A percentile compares a stretch with the other conserved stretches of the same genome.
phyloP scores from a whole-genome alignment of 768 basidiomycete species.

The Lentinula aciculospora region DNA sequence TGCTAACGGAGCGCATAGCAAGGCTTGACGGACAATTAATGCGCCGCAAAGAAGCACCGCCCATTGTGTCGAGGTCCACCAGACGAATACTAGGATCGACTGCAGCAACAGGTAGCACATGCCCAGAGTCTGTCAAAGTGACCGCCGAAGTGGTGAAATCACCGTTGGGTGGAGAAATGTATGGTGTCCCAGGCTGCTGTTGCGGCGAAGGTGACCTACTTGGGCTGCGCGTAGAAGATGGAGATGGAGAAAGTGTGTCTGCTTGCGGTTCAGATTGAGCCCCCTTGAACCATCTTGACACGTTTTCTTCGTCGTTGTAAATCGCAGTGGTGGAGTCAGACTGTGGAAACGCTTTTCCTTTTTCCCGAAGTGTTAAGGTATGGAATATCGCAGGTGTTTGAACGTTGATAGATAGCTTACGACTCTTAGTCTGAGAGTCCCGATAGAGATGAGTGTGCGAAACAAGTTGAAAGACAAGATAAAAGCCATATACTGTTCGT shows the following conservation, averaged over 20 bases:
- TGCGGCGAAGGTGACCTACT: neutral
- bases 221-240: neutral
- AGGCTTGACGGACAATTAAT: neutral
- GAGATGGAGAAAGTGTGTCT: neutral
- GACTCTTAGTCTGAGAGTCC: conserved; percentile 39
- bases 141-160: conserved; percentile 1
- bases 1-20: neutral
- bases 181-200: conserved; percentile 5
- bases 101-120: neutral
- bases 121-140: conserved; percentile 5
- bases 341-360: conserved; percentile 15
- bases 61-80: conserved; percentile 11
- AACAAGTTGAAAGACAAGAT: conserved; percentile 75
- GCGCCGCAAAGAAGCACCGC: neutral
- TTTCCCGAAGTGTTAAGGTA: conserved; percentile 11
- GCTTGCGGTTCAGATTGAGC: neutral
- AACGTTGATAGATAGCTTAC: conserved; percentile 27
- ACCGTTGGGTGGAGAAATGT: neutral
- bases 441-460: conserved; percentile 72
- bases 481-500: conserved; percentile 55
- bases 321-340: conserved; percentile 9
- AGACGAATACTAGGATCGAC: conserved; percentile 18
- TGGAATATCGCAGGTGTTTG: conserved; percentile 23
- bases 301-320: neutral
- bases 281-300: conserved; percentile 4